A percentile compares a stretch with the other conserved stretches of the same genome.
phyloP scores from a whole-genome alignment of 345 rosid genomes.

The Syzygium aromaticum region DNA sequence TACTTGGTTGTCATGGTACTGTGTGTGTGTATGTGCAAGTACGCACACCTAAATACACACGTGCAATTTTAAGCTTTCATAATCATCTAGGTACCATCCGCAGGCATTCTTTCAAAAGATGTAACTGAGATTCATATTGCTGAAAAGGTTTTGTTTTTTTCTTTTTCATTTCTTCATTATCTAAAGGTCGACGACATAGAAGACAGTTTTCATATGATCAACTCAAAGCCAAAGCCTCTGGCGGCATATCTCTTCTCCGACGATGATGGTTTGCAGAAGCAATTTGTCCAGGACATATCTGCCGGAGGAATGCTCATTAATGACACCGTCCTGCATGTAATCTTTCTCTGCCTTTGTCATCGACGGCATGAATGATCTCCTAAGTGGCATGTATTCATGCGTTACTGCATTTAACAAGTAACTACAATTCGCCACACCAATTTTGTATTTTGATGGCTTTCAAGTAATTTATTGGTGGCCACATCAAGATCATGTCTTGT shows the following conservation, averaged over 20 bases:
- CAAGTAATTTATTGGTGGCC: not conserved
- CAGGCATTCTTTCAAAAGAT: not conserved
- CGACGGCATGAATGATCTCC: not conserved
- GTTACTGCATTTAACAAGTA: not conserved
- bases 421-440: not conserved
- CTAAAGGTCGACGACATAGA: slow-evolving; percentile 24
- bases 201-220: slow-evolving; percentile 25
- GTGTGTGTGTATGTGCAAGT: not conserved
- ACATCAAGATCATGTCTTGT: not conserved
- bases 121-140: not conserved
- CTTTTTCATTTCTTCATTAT: not conserved
- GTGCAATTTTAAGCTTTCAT: not conserved
- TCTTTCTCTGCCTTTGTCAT: not conserved
- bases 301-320: slow-evolving; percentile 72
- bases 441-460: not conserved
- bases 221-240: slow-evolving; percentile 44
- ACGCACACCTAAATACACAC: not conserved
- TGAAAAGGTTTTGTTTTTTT: not conserved
- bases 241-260: slow-evolving; percentile 70
- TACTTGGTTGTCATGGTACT: not conserved
- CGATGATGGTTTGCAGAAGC: slow-evolving; percentile 38
- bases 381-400: not conserved
- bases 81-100: not conserved
- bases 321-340: slow-evolving; percentile 50
- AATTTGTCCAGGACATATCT: slow-evolving; percentile 43